phyloP scores from a whole-genome alignment of 139 green algal species.

The Chlamydomonas sphaeroides region DNA sequence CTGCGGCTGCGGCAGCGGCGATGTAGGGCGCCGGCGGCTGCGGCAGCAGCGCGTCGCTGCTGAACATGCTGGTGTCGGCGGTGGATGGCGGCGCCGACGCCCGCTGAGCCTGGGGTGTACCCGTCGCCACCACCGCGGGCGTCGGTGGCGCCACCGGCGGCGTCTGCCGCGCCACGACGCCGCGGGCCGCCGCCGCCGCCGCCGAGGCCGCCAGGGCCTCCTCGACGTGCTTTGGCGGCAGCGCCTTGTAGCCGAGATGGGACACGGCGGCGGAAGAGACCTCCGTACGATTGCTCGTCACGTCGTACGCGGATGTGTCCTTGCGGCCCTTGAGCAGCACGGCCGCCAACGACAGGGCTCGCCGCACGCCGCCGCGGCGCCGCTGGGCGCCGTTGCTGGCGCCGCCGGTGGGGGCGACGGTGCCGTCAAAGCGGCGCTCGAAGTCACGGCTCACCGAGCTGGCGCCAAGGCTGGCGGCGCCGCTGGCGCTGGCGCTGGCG shows the following conservation, averaged over 20 bases:
- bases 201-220: slow-evolving; percentile 23
- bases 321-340: neutral
- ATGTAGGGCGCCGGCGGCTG: neutral
- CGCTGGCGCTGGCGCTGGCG: too few species aligned
- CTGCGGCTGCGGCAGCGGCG: too few species aligned
- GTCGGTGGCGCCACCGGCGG: neutral
- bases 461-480: too few species aligned
- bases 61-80: neutral
- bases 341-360: neutral
- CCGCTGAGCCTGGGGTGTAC: too few species aligned
- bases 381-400: neutral
- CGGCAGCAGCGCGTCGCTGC: neutral
- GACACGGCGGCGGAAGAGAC: slow-evolving; percentile 1
- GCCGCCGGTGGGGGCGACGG: neutral
- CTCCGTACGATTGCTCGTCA: slow-evolving; percentile 21
- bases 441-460: too few species aligned
- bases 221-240: slow-evolving; percentile 32
- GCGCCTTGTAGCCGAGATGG: slow-evolving; percentile 9
- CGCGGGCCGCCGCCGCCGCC: neutral
- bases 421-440: too few species aligned
- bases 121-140: neutral
- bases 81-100: neutral
- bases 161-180: neutral
- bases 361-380: too few species aligned
- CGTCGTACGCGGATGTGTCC: neutral